Evolutionary conservation across 331 rosid genomes (phyloP).

Genomic region (Cucumis variabilis): DNA sequence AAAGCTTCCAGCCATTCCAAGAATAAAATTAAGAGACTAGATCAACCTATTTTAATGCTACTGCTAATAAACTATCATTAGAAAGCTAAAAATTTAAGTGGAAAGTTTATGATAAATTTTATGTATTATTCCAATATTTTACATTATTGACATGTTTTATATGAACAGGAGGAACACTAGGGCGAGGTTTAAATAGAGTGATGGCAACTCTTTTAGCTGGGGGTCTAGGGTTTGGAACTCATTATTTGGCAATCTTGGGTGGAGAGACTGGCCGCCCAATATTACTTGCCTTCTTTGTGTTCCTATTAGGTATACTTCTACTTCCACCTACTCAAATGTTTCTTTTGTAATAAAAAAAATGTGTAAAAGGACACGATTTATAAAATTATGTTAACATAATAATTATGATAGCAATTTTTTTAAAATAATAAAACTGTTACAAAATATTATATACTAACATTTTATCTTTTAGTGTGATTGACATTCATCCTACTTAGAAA

Average conservation of each 20-base stretch:
- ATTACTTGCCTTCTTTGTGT: conserved; percentile 37
- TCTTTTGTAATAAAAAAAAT: no score
- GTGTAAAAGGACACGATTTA: no score
- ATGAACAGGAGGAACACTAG: conserved; percentile 1
- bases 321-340: background rate
- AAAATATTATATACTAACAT: no score
- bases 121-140: background rate
- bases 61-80: background rate
- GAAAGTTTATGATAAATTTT: background rate
- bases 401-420: no score
- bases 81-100: background rate
- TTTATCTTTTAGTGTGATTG: no score
- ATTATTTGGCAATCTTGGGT: conserved; percentile 29
- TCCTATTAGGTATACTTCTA: conserved; percentile 34
- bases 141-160: background rate
- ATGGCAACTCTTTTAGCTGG: conserved; percentile 55
- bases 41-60: background rate
- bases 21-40: no score
- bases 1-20: no score
- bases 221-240: conserved; percentile 42
- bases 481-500: no score
- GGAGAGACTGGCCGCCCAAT: conserved; percentile 41
- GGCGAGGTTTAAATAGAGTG: conserved; percentile 49
- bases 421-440: no score
- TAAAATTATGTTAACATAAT: no score